Evolutionary conservation across 2,329 filamentous ascomycete genomes (phyloP), one percentile per base, ranked within the genome.

Genomic region (Epichloe festucae): DNA sequence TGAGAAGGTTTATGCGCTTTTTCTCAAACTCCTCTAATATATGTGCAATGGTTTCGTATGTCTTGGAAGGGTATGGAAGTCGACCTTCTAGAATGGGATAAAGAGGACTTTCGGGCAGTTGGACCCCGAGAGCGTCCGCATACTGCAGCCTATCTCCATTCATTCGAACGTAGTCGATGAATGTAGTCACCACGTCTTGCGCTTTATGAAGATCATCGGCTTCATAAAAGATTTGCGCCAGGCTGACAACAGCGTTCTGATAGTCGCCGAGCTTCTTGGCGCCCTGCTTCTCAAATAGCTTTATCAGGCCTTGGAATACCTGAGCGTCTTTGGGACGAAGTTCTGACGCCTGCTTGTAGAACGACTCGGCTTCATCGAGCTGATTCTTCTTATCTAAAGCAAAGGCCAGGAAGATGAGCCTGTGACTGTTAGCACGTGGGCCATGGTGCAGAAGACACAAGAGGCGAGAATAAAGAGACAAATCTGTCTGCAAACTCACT

Each of bases 251-350:
- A 1, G 86, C 87, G 45, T 81, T 72, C 46, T 85, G 84, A 62
- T 95, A 95, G 47, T 84, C 77, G 51, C 79, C 75, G 14, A 97
- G 70, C 60, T 84, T 87, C 51, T 77, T 75, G 34, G 72, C 67
- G 15, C 80, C 83, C 62, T 89, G 85, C 59, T 81, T 85, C 68
- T 95, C 88, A 64, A 89, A 96, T 34, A 97, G 69, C 61, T 84
- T 87, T 65, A 93, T 78, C 45, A 98, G 73, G 1, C 93, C 93
- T 64, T 95, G 87, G 89, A 88, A 97, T 57, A 87, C 87, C 60
- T 91, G 86, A n/a, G 81, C 73, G 58, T 96, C 89, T 17, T 79
- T 73, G 1, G 83, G 79, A 57, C 88, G 90, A 55, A 88, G 72
- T 19, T 75, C 73, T 5, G 85, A 79, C 1, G 91, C 93, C 35